Conservation (phyloP, 495 filamentous ascomycete genomes). For the Aspergillus saccharolyticus region DNA sequence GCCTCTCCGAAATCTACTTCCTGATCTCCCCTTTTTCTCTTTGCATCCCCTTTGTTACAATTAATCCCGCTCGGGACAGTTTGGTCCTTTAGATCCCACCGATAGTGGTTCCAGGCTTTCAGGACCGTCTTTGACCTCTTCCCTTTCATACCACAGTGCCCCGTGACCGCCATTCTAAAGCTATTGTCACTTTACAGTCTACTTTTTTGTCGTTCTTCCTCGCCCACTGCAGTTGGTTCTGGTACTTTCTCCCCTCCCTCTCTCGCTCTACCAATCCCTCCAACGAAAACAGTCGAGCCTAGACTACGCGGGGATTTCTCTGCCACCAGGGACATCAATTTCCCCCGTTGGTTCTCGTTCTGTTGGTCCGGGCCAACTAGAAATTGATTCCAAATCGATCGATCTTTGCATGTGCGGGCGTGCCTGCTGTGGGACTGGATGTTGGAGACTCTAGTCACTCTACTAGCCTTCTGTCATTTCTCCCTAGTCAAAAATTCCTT, state of each 20-base stretch:
- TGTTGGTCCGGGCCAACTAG: not conserved
- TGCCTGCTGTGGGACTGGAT: not conserved
- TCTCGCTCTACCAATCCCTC: too few relatives aligned
- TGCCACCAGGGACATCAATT: not conserved
- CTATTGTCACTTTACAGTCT: too few relatives aligned
- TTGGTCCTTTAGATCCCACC: not conserved
- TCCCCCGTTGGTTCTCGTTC: not conserved
- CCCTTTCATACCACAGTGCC: conserved; percentile 1
- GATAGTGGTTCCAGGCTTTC: not conserved
- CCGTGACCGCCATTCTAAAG: conserved; percentile 18
- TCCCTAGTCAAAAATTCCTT: conserved; percentile 5
- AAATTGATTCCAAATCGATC: not conserved
- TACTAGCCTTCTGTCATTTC: not conserved
- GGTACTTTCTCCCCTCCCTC: too few relatives aligned
- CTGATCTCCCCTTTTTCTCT: not conserved
- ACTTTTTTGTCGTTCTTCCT: too few relatives aligned
- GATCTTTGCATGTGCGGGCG: not conserved
- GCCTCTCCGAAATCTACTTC: too few relatives aligned
- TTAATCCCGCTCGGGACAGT: not conserved
- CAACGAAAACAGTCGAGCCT: not conserved
- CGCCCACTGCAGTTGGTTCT: too few relatives aligned
- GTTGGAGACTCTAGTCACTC: not conserved
- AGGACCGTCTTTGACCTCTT: not conserved
- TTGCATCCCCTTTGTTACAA: not conserved
- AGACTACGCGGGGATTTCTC: not conserved